Evolutionary conservation across 495 filamentous ascomycete species (phyloP), one percentile per base, ranked within the genome.

Genomic region (Rhizodiscina lignyota): DNA sequence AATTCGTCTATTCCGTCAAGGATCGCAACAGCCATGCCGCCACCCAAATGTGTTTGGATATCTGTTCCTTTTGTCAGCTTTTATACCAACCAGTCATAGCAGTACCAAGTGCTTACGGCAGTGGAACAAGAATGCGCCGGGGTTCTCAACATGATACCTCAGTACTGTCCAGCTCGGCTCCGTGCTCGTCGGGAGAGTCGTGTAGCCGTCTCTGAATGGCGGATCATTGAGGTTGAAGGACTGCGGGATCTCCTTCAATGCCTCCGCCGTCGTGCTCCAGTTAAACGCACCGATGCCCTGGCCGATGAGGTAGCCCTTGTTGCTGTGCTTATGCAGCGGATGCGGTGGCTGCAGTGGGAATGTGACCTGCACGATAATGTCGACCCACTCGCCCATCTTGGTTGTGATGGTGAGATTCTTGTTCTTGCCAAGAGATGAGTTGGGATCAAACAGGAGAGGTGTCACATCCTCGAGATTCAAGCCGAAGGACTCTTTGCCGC

Each of bases 291-390:
- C 70, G 0, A 30, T 38, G 2, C 68, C 70, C 22, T 49, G 38
- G 1, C 72, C 72, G 36, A 76, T 65, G 19, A 66, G 49, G 40
- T 62, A 73, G 37, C 58, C 64, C 38, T 72, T 74, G 48, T 67
- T 75, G 16, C 61, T 66, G 50, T 77, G 72, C 45, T 76, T 76
- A 53, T 77, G 72, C 34, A 77, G 67, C 0, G 67, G 63, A 37
- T 77, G 72, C 23, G 62, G 49, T 0, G 59, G 54, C 40, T 67
- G 58, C 33, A 58, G 48, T 3, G 61, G 37, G 5, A 56, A 44
- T 1, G 48, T 43, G 3, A 60, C 49, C 24, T 57, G 47, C 23
- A 72, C 50, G 24, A 76, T 53, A n/a, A 76, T 31, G 41, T 76
- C 71, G 4, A 76, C 59, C 67, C 68, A 69, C n/a, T n/a, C n/a